Percentiles rank a stretch among this genome's conserved stretches.
phyloP scores from a whole-genome alignment of 2,329 filamentous ascomycete genomes.

The Fusarium napiforme region DNA sequence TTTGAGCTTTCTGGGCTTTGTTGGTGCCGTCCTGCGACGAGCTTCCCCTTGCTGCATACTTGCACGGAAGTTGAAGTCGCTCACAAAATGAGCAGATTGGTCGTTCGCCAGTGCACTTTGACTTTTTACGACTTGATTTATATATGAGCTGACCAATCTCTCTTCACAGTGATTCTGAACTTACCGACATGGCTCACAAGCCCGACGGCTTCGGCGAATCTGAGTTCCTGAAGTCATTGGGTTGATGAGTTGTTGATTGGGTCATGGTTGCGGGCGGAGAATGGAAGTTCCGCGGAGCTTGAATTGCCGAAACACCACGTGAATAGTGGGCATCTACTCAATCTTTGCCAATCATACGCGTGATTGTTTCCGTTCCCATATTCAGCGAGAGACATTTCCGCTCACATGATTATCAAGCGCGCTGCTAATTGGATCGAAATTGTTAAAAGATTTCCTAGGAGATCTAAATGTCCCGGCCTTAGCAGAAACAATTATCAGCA shows the following conservation, averaged over 20 bases:
- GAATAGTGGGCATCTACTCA: rapidly evolving
- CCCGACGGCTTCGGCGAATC: not conserved
- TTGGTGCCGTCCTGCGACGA: rapidly evolving
- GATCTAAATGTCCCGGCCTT: not conserved
- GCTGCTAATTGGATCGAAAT: not conserved
- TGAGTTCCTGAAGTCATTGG: not conserved
- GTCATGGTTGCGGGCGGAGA: not conserved
- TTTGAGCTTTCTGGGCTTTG: not conserved
- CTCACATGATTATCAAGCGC: not conserved
- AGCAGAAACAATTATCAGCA: not conserved
- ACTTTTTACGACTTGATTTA: not conserved
- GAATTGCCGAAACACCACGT: not conserved
- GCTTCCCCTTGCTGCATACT: constrained; percentile 4
- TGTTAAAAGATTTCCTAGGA: not conserved
- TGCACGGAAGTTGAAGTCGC: not conserved
- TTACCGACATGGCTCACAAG: constrained; percentile 16
- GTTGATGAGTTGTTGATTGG: not conserved
- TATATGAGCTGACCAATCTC: not conserved
- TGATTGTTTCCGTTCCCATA: rapidly evolving
- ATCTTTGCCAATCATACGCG: not conserved
- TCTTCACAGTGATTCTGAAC: not conserved
- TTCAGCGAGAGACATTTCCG: not conserved
- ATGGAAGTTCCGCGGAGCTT: not conserved
- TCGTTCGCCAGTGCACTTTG: constrained; percentile 13
- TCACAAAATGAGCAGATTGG: constrained; percentile 14